Conservation (phyloP, 495 filamentous ascomycete genomes). For the Ascobolus immersus region DNA sequence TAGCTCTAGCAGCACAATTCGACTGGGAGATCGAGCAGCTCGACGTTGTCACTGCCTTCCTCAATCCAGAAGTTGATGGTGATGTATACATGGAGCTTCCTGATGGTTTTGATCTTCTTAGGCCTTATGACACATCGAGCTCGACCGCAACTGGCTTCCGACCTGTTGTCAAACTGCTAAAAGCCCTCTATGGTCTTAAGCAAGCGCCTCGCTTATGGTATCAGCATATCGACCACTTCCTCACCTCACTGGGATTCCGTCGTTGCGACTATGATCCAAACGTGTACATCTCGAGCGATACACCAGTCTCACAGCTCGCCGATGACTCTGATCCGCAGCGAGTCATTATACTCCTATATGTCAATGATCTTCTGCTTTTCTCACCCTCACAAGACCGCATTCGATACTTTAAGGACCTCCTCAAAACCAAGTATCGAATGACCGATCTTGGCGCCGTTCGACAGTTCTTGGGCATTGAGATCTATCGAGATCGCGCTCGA, state of each 20-base stretch:
- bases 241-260: not conserved
- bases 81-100: conserved; percentile 8
- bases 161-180: not conserved
- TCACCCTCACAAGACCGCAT: not conserved
- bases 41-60: conserved; percentile 7
- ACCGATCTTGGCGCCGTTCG: conserved; percentile 4
- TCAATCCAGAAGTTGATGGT: conserved; percentile 3
- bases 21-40: conserved; percentile 4
- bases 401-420: not conserved
- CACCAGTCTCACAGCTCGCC: too few species aligned
- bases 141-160: too few species aligned
- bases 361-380: not conserved
- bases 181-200: not conserved
- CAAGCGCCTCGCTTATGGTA: not conserved
- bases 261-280: conserved; percentile 1
- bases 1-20: conserved; percentile 3
- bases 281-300: not conserved
- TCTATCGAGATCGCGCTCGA: conserved; percentile 1
- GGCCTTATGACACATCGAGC: too few species aligned
- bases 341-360: not conserved
- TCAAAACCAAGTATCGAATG: conserved; percentile 2
- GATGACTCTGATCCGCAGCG: too few species aligned
- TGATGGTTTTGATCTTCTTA: conserved; percentile 2
- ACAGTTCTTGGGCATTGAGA: conserved; percentile 4
- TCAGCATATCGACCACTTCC: not conserved